Evolutionary conservation across 306 rosid genomes (phyloP), one percentile per base, ranked within the genome.

Genomic region (Boehmeria nivea): DNA sequence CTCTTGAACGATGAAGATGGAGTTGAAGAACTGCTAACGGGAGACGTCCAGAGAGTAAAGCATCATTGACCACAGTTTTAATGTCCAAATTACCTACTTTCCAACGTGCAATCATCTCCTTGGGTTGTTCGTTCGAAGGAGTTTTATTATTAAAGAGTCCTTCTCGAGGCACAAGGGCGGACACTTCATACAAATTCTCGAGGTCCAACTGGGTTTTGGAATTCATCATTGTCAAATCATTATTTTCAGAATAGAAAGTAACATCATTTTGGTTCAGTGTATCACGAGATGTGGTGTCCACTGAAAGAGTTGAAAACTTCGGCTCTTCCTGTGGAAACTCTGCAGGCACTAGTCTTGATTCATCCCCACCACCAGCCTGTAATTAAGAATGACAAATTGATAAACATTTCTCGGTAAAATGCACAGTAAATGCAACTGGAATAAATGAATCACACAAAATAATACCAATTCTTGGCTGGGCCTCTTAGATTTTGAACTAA

Each of bases 101-200:
- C 98, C 95, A 90, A 51, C 98, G 98, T 22, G 94, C 80, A 73
- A 90, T 86, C 98, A 87, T 90, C 81, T 90, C 82, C 54, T 78
- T 74, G 43, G 98, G 87, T 65, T 90, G 87, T 81, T 89, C 97
- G 55, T 71, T 53, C 12, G 87, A 85, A 60, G 73, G 61, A 63
- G 67, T 28, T 52, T 80, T 85, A 72, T 71, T 80, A 59, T 69
- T 78, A 11, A 59, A 57, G 61, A 49, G 8, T 51, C 70, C 82
- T 52, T 67, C 84, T 12, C 6, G 69, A 3, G 80, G 77, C 36
- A 75, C 74, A 73, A 71, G 71, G 61, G 65, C 81, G 57, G 89
- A 73, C 49, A 46, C 61, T 66, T 72, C 78, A 44, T 77, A 72
- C 20, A 78, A 54, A 70, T 84, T 73, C 57, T 74, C 86, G 16